Conservation (phyloP, 306 rosid genomes). For the Citrullus amarus region DNA sequence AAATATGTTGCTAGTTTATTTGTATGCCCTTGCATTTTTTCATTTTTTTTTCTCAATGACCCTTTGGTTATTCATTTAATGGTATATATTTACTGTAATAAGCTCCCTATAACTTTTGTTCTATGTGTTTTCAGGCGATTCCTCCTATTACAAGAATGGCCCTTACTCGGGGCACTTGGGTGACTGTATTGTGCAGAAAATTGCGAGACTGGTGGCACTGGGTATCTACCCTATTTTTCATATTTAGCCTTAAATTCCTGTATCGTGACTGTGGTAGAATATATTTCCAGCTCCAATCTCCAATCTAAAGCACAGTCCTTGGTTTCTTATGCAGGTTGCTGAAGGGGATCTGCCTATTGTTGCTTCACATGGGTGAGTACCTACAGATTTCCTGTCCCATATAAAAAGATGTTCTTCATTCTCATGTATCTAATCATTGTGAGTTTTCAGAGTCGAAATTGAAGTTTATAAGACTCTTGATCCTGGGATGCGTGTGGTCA, state of each 20-base stretch:
- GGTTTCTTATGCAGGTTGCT: slow-evolving; percentile 60
- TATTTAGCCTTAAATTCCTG: slow-evolving; percentile 15
- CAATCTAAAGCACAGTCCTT: neutral
- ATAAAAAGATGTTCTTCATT: slow-evolving; percentile 12
- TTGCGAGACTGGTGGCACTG: slow-evolving; percentile 99
- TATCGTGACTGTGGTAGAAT: neutral
- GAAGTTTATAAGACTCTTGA: slow-evolving; percentile 81
- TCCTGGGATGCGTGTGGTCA: slow-evolving; percentile 80
- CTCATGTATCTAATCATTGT: slow-evolving; percentile 24
- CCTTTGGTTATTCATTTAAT: no score
- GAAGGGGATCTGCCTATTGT: slow-evolving; percentile 92
- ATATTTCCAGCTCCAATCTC: slow-evolving; percentile 12
- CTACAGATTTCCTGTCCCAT: slow-evolving; percentile 13
- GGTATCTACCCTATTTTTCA: slow-evolving; percentile 41
- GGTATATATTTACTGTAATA: neutral
- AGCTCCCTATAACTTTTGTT: slow-evolving; percentile 10
- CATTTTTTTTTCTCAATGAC: no score
- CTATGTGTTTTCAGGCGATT: slow-evolving; percentile 56
- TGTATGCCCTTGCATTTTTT: neutral
- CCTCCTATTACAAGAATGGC: slow-evolving; percentile 98
- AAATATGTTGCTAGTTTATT: neutral
- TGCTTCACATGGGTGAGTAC: slow-evolving; percentile 89
- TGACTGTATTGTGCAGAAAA: slow-evolving; percentile 93
- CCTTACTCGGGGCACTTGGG: slow-evolving; percentile 92
- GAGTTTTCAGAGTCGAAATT: slow-evolving; percentile 59